Conservation (phyloP, 257 asterid genomes). For the Solanum sejunctum region DNA sequence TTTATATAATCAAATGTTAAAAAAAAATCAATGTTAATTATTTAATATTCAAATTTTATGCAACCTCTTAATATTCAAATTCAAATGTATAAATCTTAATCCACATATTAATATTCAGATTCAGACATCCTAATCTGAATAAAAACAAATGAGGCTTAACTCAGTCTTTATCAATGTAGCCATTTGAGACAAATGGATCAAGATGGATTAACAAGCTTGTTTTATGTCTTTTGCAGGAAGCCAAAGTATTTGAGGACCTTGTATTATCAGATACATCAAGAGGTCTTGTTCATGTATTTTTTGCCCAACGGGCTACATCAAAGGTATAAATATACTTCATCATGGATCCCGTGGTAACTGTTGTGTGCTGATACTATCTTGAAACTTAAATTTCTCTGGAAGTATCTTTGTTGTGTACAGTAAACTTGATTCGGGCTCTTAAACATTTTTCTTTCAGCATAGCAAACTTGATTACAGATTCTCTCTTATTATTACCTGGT, state of each 20-base stretch:
- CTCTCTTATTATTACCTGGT: neutral
- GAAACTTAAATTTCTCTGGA: neutral
- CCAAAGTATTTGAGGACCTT: constrained; percentile 45
- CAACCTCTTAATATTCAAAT: neutral
- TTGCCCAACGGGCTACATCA: constrained; percentile 70
- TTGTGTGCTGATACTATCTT: neutral
- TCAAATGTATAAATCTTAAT: neutral
- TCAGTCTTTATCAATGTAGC: neutral
- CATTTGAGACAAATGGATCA: neutral
- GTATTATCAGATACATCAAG: constrained; percentile 55
- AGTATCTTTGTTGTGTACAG: neutral
- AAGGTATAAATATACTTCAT: constrained; percentile 42
- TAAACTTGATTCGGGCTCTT: neutral
- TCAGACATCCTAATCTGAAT: neutral
- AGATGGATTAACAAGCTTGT: neutral
- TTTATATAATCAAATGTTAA: neutral
- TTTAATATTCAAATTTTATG: neutral
- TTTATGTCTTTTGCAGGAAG: constrained; percentile 42
- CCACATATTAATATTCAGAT: neutral
- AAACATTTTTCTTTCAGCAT: neutral
- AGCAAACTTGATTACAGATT: neutral
- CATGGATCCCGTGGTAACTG: neutral
- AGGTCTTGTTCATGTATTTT: constrained; percentile 89
- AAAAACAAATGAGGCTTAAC: neutral
- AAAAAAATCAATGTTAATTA: neutral